Evolutionary conservation across 2,329 filamentous ascomycete species (phyloP), one percentile per base, ranked within the genome.

Genomic region (Trichoderma koningii): DNA sequence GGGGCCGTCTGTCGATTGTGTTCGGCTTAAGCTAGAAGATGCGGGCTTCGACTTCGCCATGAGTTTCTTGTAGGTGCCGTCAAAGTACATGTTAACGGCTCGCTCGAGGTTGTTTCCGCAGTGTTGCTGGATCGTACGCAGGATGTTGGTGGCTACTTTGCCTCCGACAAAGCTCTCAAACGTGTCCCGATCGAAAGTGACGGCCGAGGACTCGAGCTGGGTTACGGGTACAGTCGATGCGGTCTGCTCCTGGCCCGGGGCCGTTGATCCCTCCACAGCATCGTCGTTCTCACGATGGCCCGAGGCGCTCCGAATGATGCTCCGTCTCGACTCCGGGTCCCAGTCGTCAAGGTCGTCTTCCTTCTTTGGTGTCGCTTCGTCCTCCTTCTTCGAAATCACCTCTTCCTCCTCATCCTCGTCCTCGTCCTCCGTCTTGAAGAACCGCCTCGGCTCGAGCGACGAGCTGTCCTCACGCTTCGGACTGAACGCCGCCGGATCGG

Each of bases 81-180:
- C 88, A 67, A 89, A 85, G 71, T 88, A 90, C 84, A 89, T 89
- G 66, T 89, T 89, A 64, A 89, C 83, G 7, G 87, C 87, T 66
- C 81, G 80, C 70, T 89, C 84, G 17, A 89, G 79, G 67, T 87
- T 80, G 61, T 84, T 78, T 26, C 82, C 82, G 62, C 86, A 88
- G 50, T 80, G 79, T 9, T 81, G 76, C n/a, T 79, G 79, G 21
- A 90, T 80, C 4, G 80, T 73, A 7, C 76, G 75, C 55, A 89
- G 70, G 12, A 80, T 75, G 26, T 85, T 79, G 0, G 78, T 66
- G 7, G 78, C 73, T 21, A 90, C 78, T 59, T 83, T 83, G 65
- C 84, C 82, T 42, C 87, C 87, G 23, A 89, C 76, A 66, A 90
- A 83, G 65, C 76, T 79, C 70, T 88, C 82, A 63, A 90, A 88